Conservation (phyloP, 2,329 filamentous ascomycete genomes). For the Pseudohalonectria lignicola region DNA sequence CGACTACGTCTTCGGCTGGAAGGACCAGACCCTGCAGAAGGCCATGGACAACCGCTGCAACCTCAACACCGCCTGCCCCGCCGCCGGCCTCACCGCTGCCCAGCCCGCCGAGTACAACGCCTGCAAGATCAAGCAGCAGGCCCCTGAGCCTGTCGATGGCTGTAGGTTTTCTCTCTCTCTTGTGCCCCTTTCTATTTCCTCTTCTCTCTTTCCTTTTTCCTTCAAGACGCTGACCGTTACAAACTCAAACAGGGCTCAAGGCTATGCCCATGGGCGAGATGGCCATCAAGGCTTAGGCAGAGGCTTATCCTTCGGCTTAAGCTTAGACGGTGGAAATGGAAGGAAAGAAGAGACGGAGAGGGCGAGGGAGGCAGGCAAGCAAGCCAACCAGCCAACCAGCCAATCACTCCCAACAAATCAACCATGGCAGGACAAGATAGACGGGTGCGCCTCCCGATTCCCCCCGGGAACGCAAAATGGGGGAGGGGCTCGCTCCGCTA, state of each 20-base stretch:
- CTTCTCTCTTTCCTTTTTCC: background rate
- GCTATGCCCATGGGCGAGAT: conserved; percentile 20
- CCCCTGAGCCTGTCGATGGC: conserved; percentile 35
- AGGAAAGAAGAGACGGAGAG: too few relatives aligned
- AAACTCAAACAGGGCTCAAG: conserved; percentile 15
- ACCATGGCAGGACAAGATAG: too few relatives aligned
- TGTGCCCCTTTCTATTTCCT: too few relatives aligned
- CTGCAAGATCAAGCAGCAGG: conserved; percentile 33
- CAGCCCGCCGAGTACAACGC: conserved; percentile 31
- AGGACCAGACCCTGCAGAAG: conserved; percentile 34
- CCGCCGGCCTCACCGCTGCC: conserved; percentile 32
- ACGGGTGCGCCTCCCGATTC: too few relatives aligned
- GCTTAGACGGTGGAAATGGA: too few relatives aligned
- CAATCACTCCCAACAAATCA: too few relatives aligned
- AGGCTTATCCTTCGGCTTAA: too few relatives aligned
- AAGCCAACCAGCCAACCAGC: too few relatives aligned
- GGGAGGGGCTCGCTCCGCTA: too few relatives aligned
- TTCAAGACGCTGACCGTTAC: background rate
- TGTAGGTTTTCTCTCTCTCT: conserved; percentile 22
- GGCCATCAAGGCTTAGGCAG: conserved; percentile 17
- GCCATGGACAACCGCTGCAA: conserved; percentile 35
- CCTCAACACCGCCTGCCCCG: conserved; percentile 28
- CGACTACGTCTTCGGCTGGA: conserved; percentile 42
- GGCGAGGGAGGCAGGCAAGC: too few relatives aligned
- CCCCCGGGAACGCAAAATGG: too few relatives aligned